phyloP scores from a whole-genome alignment of 2,329 filamentous ascomycete genomes.

The Apiospora pterosperma region DNA sequence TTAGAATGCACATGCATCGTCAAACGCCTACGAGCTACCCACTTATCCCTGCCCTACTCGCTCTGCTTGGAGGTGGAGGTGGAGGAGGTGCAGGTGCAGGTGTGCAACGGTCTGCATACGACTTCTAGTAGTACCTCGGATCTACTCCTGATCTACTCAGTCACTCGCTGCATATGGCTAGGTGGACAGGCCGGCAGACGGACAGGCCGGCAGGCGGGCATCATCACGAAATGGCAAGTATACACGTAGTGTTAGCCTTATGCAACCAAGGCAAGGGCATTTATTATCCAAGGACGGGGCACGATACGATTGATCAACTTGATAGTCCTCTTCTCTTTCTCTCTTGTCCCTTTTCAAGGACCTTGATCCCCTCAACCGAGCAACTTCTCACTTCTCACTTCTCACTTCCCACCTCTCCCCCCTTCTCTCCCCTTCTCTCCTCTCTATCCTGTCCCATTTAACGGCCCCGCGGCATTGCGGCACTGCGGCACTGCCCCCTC shows the following conservation, averaged over 20 bases:
- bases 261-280: background rate
- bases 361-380: background rate
- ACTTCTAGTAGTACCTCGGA: background rate
- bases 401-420: background rate
- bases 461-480: background rate
- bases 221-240: background rate
- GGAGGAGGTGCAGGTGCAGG: conserved; percentile 1
- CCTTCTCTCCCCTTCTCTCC: background rate
- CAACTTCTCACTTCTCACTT: background rate
- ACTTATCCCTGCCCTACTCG: conserved; percentile 1
- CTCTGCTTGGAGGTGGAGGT: background rate
- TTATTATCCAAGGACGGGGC: background rate
- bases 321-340: background rate
- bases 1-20: background rate
- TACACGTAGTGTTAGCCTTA: background rate
- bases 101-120: conserved; percentile 1
- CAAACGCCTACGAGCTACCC: background rate
- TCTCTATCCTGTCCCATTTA: background rate
- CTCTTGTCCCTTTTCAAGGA: background rate
- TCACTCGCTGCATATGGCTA: conserved; percentile 1
- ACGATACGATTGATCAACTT: background rate
- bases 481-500: background rate
- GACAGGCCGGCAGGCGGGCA: background rate
- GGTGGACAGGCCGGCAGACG: background rate
- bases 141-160: background rate